Percentiles rank a stretch among this genome's conserved stretches.
phyloP scores from a whole-genome alignment of 345 rosid species.

The Gossypium mustelinum region DNA sequence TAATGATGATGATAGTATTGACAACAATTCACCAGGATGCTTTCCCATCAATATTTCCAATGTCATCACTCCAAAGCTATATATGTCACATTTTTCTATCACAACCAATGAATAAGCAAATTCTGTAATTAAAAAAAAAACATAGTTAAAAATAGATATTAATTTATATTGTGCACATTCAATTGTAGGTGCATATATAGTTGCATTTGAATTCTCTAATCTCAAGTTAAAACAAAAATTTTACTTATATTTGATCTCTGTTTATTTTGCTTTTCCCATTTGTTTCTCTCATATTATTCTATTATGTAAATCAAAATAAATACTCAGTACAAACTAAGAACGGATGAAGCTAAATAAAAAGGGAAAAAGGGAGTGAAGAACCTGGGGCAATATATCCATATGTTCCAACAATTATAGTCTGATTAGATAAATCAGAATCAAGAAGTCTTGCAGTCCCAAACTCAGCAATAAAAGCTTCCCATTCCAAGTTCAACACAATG shows the following conservation, averaged over 20 bases:
- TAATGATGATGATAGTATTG: neutral
- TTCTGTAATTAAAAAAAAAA: neutral
- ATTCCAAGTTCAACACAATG: constrained; percentile 6
- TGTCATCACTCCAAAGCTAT: constrained; percentile 21
- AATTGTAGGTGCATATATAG: too few relatives aligned
- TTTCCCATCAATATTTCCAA: constrained; percentile 17
- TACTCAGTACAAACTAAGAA: neutral
- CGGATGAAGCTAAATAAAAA: neutral
- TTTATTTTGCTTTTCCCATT: too few relatives aligned
- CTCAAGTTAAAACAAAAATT: too few relatives aligned
- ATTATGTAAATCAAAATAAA: neutral
- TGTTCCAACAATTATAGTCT: neutral
- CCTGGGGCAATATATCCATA: constrained; percentile 21
- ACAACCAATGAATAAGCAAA: constrained; percentile 3
- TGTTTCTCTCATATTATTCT: too few relatives aligned
- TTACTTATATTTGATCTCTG: neutral
- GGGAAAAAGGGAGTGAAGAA: neutral
- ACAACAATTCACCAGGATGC: constrained; percentile 19
- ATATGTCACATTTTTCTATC: constrained; percentile 19
- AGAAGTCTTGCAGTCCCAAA: constrained; percentile 19
- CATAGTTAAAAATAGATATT: too few relatives aligned
- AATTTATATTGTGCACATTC: too few relatives aligned
- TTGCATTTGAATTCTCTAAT: too few relatives aligned
- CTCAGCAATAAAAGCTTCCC: constrained; percentile 18
- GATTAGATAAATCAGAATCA: constrained; percentile 12